phyloP scores from a whole-genome alignment of 495 filamentous ascomycete genomes.

The Lepraria neglecta region DNA sequence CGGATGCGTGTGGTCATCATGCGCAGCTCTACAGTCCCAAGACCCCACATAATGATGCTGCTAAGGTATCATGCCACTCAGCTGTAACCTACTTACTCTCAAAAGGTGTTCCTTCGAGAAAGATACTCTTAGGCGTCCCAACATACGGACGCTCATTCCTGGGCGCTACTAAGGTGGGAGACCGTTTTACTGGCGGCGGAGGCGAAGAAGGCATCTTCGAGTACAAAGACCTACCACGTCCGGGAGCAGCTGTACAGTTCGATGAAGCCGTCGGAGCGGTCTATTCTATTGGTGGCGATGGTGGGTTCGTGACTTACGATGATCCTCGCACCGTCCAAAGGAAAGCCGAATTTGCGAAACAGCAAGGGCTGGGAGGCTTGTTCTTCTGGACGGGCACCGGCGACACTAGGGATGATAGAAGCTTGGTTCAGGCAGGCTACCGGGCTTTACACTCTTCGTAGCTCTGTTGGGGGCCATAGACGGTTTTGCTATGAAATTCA shows the following conservation, averaged over 20 bases:
- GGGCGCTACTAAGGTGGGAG: conserved; percentile 55
- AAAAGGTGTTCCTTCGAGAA: conserved; percentile 61
- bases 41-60: conserved; percentile 39
- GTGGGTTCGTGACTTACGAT: conserved; percentile 83
- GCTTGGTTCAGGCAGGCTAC: conserved; percentile 62
- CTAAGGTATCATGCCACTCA: conserved; percentile 57
- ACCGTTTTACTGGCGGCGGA: conserved; percentile 55
- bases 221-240: conserved; percentile 68
- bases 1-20: conserved; percentile 63
- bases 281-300: conserved; percentile 74
- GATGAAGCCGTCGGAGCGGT: conserved; percentile 65
- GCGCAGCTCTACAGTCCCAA: conserved; percentile 65
- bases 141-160: conserved; percentile 78
- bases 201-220: conserved; percentile 81
- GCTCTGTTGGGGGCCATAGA: not conserved
- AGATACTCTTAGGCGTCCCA: conserved; percentile 75
- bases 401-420: conserved; percentile 61
- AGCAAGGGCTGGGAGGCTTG: conserved; percentile 69
- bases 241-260: conserved; percentile 60
- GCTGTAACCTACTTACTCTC: conserved; percentile 59
- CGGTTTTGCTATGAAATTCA: not conserved
- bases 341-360: conserved; percentile 76
- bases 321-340: conserved; percentile 75
- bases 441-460: conserved; percentile 13
- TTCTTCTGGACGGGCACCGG: conserved; percentile 92